phyloP scores from a whole-genome alignment of 129 eudicot species.

The Lactuca saligna region DNA sequence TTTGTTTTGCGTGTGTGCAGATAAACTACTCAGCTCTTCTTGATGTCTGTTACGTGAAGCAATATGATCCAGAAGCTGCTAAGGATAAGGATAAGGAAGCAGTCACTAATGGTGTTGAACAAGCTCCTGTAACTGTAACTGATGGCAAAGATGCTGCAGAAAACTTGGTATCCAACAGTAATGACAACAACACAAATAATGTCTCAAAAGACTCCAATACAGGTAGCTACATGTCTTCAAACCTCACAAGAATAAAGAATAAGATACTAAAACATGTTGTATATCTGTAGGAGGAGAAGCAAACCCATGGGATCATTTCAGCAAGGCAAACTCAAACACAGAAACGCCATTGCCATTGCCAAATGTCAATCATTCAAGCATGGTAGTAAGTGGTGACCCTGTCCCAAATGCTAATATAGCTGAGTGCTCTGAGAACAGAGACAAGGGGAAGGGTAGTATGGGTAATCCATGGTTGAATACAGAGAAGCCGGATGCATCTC shows the following conservation, averaged over 20 bases:
- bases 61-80: conserved; percentile 31
- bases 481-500: conserved; percentile 13
- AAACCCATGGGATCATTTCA: conserved; percentile 60
- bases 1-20: conserved; percentile 35
- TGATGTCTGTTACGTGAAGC: conserved; percentile 63
- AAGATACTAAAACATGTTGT: neutral
- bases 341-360: conserved; percentile 5
- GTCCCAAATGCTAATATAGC: conserved; percentile 26
- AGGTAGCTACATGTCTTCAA: conserved; percentile 35
- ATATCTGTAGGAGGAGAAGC: conserved; percentile 28
- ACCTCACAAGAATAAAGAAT: neutral
- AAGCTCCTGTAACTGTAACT: conserved; percentile 18
- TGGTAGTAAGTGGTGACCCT: conserved; percentile 31
- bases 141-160: conserved; percentile 24
- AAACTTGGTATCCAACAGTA: conserved; percentile 26
- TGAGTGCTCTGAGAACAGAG: conserved; percentile 23
- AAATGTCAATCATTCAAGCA: conserved; percentile 33
- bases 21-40: conserved; percentile 72
- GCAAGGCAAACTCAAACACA: conserved; percentile 44
- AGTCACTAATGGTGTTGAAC: conserved; percentile 27
- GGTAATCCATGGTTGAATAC: conserved; percentile 29
- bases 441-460: conserved; percentile 16
- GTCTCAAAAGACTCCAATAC: conserved; percentile 37
- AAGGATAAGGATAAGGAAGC: conserved; percentile 16
- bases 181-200: conserved; percentile 35